Base-by-base conservation (phyloP, 768 basidiomycete species). In the Coprinopsis marcescibilis region DNA sequence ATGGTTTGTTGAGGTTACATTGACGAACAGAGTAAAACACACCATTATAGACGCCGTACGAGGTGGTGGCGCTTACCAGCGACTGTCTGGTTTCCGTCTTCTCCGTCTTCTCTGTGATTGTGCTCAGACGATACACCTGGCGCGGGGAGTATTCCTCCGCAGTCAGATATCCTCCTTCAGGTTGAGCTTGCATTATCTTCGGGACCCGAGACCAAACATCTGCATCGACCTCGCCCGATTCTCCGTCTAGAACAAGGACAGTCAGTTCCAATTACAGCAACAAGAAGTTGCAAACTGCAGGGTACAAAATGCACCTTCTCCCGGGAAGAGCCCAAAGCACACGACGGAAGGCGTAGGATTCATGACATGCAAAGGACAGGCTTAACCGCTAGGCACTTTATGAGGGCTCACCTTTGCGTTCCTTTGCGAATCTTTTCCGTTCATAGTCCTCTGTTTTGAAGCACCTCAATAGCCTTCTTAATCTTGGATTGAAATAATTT, bases 401-500 rank as follows among this genome's bases (percentile, higher is more conserved):
- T 38, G 41, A 54, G 60, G 53, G 73, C 90, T 85, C 71, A 93
- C 92, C 93, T 86, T 83, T 85, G 56, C 86, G 82, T 60, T 89
- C 86, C 55, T 70, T 76, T 20, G 81, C 83, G 40, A 72, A 68
- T 36, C 75, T 70, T 56, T 74, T 76, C 51, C 79, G 75, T 21
- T 79, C 77, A 53, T 83, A 77, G 59, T 89, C 83, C 60, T 85
- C 91, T 89, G 56, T 53, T 42, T 36, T 33, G 19, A n/a, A n/a
- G n/a, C n/a, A 43, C 38, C 47, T 21, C 33, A 27, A 53, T 43
- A 54, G 14, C 4, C 20, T 7, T 8, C 26, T 5, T 17, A 27
- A 17, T 25, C 15, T 6, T 37, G 19, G 29, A n/a, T 19, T 10
- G 33, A 42, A 27, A 32, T 42, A 25, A 69, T 83, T 53, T 51